A percentile compares a stretch with the other conserved stretches of the same genome.
Evolutionary conservation across 78 protist genomes (phyloP).

Genomic region (Isochrysis galbana): DNA sequence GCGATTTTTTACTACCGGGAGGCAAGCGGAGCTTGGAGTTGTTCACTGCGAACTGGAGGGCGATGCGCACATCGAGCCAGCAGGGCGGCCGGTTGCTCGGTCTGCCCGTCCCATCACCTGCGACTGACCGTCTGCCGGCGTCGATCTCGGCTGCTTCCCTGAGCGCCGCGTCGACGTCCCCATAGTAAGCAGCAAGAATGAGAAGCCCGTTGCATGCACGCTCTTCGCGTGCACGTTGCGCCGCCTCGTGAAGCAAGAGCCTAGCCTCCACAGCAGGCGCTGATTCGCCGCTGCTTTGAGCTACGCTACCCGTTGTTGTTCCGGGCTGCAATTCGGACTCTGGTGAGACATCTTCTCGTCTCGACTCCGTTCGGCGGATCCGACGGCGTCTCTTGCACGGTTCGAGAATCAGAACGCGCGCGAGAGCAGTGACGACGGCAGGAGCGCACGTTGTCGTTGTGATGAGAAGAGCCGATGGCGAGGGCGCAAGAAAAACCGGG

Average conservation of each 20-base stretch:
- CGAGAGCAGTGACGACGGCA: not conserved
- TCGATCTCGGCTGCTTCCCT: not conserved
- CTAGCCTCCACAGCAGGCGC: not conserved
- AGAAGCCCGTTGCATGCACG: not conserved
- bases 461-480: not conserved
- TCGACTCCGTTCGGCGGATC: not conserved
- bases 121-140: not conserved
- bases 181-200: not conserved
- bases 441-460: not conserved
- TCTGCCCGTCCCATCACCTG: not conserved
- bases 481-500: not conserved
- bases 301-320: not conserved
- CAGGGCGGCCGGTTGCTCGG: not conserved
- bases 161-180: constrained; percentile 17
- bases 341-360: not conserved
- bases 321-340: not conserved
- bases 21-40: not conserved
- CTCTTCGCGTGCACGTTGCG: not conserved
- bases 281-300: not conserved
- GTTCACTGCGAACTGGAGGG: not conserved
- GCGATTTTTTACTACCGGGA: not conserved
- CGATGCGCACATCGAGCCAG: not conserved
- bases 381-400: not conserved
- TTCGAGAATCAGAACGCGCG: not conserved
- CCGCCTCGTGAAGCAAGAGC: not conserved